These are phyloP conservation scores for Exophiala dermatitidis DNA, from an alignment of 2,329 filamentous ascomycete genomes.

Conservation along the genomic window DNA sequence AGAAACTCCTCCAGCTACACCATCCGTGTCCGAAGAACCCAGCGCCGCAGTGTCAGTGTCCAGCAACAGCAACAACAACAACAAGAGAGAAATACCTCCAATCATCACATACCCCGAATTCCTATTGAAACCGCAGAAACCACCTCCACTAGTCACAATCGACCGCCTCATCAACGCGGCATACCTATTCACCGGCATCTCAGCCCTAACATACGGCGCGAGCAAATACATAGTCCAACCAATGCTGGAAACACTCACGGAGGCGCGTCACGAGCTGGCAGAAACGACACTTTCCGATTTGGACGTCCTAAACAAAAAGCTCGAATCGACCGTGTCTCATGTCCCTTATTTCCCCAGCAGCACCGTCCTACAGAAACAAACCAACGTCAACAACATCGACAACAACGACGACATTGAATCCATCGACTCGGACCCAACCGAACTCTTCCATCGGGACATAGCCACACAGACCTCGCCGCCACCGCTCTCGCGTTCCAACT, in stretches of 20 bases:
- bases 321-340: constrained; percentile 46
- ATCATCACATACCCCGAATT: constrained; percentile 64
- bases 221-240: constrained; percentile 22
- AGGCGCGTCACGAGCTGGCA: constrained; percentile 52
- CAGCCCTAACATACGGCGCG: constrained; percentile 48
- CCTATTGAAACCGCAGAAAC: constrained; percentile 51
- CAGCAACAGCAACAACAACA: no score
- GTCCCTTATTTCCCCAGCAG: constrained; percentile 37
- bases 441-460: constrained; percentile 57
- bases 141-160: constrained; percentile 54
- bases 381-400: constrained; percentile 27
- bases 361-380: constrained; percentile 12
- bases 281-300: constrained; percentile 47
- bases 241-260: constrained; percentile 37
- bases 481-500: constrained; percentile 35
- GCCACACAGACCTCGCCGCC: constrained; percentile 54
- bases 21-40: no score
- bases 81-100: constrained; percentile 45
- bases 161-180: constrained; percentile 50
- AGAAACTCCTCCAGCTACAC: no score
- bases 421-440: constrained; percentile 51
- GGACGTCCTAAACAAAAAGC: constrained; percentile 49
- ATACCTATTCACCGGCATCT: constrained; percentile 50
- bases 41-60: no score
- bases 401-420: constrained; percentile 45